Conservation (phyloP, 2,329 filamentous ascomycete genomes). For the Aureobasidium melanogenum region DNA sequence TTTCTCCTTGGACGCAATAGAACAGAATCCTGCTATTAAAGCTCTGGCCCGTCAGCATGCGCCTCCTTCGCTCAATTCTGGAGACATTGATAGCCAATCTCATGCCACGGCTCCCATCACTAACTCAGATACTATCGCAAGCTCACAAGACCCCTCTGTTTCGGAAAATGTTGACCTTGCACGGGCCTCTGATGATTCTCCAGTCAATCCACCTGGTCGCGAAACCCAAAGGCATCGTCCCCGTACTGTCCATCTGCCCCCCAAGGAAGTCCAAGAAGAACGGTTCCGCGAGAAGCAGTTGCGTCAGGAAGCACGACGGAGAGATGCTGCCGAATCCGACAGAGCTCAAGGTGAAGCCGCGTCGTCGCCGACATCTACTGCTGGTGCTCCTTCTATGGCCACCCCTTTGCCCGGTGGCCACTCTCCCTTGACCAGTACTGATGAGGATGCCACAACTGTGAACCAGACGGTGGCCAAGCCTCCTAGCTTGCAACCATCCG, state of each 20-base stretch:
- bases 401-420: slow-evolving; percentile 61
- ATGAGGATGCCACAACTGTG: slow-evolving; percentile 41
- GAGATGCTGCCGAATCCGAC: slow-evolving; percentile 13
- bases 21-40: slow-evolving; percentile 8
- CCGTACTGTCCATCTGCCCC: slow-evolving; percentile 39
- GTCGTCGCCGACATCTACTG: slow-evolving; percentile 55
- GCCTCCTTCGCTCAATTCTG: neutral
- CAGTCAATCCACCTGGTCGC: neutral
- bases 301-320: slow-evolving; percentile 28
- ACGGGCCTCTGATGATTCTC: neutral
- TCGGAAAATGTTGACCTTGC: neutral
- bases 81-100: too few species aligned
- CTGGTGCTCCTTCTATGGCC: slow-evolving; percentile 59
- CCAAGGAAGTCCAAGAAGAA: slow-evolving; percentile 42
- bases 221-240: slow-evolving; percentile 18
- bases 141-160: neutral
- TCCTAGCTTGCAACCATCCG: slow-evolving; percentile 12
- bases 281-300: slow-evolving; percentile 31
- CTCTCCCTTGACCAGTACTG: slow-evolving; percentile 67
- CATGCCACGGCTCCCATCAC: neutral
- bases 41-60: neutral
- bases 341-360: slow-evolving; percentile 15
- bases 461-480: slow-evolving; percentile 23
- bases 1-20: slow-evolving; percentile 16
- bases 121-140: neutral